Percentiles rank a stretch among this genome's conserved stretches.
These are phyloP conservation scores for Tetrahymena borealis DNA, from an alignment of 73 alveolate species.

Conservation along the genomic window DNA sequence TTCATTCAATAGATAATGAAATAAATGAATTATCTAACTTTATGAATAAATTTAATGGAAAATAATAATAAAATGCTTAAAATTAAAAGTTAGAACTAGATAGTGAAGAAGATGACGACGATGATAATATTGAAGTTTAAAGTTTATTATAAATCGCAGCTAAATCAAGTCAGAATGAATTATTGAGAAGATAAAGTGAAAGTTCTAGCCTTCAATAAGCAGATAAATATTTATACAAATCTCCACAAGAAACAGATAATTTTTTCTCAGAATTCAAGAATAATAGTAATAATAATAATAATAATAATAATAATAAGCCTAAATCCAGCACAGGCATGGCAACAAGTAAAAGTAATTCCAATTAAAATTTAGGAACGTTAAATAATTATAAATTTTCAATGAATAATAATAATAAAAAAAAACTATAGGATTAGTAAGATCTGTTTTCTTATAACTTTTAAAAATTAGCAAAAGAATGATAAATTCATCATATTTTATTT, in stretches of 20 bases:
- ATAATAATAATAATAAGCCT: neutral
- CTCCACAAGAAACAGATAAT: neutral
- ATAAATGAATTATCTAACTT: too few species aligned
- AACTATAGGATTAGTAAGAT: neutral
- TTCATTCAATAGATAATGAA: too few species aligned
- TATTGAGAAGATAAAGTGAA: neutral
- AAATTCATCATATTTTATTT: too few species aligned
- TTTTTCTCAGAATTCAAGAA: neutral
- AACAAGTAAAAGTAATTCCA: neutral
- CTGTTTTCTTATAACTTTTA: neutral
- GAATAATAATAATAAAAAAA: neutral
- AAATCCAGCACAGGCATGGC: neutral
- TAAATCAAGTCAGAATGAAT: neutral
- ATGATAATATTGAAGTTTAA: neutral
- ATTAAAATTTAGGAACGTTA: neutral
- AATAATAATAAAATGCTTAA: too few species aligned
- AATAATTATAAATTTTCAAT: neutral
- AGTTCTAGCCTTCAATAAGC: too few species aligned
- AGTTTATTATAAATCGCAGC: neutral
- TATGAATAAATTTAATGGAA: too few species aligned
- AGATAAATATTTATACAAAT: neutral
- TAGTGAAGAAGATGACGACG: neutral
- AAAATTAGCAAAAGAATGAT: neutral
- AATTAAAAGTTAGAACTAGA: neutral
- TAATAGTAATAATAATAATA: neutral